Conservation (phyloP, 208 protist genomes). For the Trypanosoma platydactyli region DNA sequence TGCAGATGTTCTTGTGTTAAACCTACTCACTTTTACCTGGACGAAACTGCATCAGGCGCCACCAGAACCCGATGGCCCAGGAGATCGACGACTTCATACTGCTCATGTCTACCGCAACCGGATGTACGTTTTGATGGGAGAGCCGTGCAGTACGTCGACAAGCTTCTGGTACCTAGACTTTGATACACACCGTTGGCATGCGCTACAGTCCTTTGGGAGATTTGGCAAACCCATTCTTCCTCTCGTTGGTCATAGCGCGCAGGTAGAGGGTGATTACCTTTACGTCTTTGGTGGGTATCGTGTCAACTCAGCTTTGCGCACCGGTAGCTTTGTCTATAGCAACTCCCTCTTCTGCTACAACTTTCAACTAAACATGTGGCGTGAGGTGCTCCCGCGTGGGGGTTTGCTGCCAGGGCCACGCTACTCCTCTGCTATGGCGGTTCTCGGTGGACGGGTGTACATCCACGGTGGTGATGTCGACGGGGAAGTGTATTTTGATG, state of each 20-base stretch:
- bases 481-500: conserved; percentile 64
- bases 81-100: conserved; percentile 66
- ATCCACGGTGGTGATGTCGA: conserved; percentile 82
- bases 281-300: conserved; percentile 73
- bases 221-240: conserved; percentile 33
- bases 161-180: conserved; percentile 76
- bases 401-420: conserved; percentile 36
- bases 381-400: conserved; percentile 12
- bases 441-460: conserved; percentile 46
- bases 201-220: conserved; percentile 29
- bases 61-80: conserved; percentile 58
- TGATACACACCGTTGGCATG: conserved; percentile 43
- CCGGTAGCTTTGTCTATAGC: conserved; percentile 34
- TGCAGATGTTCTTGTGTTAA: conserved; percentile 70
- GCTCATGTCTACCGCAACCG: conserved; percentile 55
- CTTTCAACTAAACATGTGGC: conserved; percentile 40
- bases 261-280: conserved; percentile 45
- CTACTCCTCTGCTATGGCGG: conserved; percentile 57
- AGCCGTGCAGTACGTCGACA: conserved; percentile 23
- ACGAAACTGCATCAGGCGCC: conserved; percentile 46
- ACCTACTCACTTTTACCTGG: conserved; percentile 77
- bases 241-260: conserved; percentile 59
- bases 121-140: conserved; percentile 87
- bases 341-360: conserved; percentile 61
- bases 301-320: conserved; percentile 1